Evolutionary conservation across 1,139 yeast species (phyloP).

Genomic region (Hyphopichia wangnamkhiaoensis): DNA sequence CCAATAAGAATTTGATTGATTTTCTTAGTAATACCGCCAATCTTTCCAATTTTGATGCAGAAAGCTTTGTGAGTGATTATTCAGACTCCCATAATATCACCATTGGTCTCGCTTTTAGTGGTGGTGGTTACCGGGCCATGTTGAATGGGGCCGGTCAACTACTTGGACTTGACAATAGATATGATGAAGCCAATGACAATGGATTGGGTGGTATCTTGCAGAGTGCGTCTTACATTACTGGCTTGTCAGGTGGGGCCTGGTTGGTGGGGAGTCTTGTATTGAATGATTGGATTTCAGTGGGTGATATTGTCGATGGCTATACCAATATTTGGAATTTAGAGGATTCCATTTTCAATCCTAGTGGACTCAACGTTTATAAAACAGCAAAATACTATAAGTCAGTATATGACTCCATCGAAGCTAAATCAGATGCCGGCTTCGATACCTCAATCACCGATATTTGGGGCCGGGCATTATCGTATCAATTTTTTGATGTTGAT

Average conservation of each 20-base stretch:
- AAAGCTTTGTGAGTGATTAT: constrained; percentile 25
- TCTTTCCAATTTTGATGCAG: constrained; percentile 35
- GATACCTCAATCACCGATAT: constrained; percentile 41
- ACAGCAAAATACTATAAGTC: constrained; percentile 36
- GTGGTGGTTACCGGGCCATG: constrained; percentile 52
- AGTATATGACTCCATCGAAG: constrained; percentile 28
- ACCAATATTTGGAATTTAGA: constrained; percentile 40
- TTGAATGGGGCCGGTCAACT: constrained; percentile 44
- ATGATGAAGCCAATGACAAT: constrained; percentile 18
- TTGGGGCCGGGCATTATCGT: constrained; percentile 47
- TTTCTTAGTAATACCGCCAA: constrained; percentile 35
- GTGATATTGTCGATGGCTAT: constrained; percentile 27
- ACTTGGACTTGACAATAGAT: constrained; percentile 37
- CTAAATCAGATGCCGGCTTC: constrained; percentile 39
- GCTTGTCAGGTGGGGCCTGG: constrained; percentile 50
- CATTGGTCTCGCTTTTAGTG: constrained; percentile 45
- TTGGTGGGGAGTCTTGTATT: constrained; percentile 39
- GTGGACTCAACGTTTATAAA: constrained; percentile 35
- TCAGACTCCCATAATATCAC: constrained; percentile 33
- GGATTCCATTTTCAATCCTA: constrained; percentile 41
- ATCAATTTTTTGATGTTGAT: constrained; percentile 30
- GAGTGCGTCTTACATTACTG: constrained; percentile 39
- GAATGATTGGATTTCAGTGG: constrained; percentile 42
- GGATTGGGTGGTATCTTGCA: constrained; percentile 47
- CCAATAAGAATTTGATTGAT: constrained; percentile 31